phyloP scores from a whole-genome alignment of 208 protist species.

The Acanthamoeba healyi region DNA sequence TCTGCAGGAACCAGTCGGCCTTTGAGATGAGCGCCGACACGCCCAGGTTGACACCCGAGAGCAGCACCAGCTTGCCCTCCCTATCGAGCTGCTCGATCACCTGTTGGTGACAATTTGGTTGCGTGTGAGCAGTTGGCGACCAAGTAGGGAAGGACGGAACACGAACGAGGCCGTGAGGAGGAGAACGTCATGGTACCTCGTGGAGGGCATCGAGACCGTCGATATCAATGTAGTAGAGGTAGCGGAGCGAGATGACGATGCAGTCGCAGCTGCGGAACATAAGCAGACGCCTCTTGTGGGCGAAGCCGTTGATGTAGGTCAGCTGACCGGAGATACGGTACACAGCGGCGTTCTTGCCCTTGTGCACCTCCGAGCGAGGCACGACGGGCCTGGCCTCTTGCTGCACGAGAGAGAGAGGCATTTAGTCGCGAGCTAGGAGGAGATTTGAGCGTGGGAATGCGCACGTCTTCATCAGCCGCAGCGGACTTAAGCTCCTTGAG shows the following conservation, averaged over 20 bases:
- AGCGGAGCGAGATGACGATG: constrained; percentile 76
- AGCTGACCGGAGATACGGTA: constrained; percentile 78
- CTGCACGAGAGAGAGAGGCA: neutral
- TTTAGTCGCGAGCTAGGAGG: neutral
- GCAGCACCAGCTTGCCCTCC: constrained; percentile 74
- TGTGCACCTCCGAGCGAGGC: constrained; percentile 47
- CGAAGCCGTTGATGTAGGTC: constrained; percentile 79
- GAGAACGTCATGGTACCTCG: neutral
- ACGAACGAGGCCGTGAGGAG: neutral
- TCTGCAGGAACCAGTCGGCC: constrained; percentile 71
- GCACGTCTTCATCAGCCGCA: neutral
- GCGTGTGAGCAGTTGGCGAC: neutral
- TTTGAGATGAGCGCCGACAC: constrained; percentile 74
- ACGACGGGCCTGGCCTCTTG: constrained; percentile 34
- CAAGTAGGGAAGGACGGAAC: neutral
- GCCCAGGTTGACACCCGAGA: constrained; percentile 62
- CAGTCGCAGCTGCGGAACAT: constrained; percentile 66
- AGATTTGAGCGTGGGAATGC: neutral
- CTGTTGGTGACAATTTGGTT: neutral
- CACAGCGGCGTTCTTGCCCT: constrained; percentile 69
- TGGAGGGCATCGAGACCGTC: constrained; percentile 70
- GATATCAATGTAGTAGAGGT: constrained; percentile 78
- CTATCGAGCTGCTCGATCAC: constrained; percentile 75
- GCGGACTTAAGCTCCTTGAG: constrained; percentile 60
- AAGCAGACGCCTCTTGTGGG: constrained; percentile 62